Evolutionary conservation across 306 rosid genomes (phyloP).

Genomic region (Cotoneaster glaucophyllus): DNA sequence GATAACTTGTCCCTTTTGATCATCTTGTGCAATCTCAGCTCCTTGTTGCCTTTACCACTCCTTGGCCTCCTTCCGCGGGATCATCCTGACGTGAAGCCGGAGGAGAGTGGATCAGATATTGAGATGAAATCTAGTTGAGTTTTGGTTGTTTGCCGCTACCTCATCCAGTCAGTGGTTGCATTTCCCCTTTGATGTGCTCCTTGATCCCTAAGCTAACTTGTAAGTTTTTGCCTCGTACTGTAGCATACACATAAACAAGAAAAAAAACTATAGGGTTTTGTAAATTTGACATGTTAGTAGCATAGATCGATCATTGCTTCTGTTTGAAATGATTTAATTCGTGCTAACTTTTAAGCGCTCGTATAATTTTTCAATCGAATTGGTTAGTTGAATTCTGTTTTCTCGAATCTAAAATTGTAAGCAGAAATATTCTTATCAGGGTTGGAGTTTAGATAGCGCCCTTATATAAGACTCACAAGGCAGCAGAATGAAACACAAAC

Average conservation of each 20-base stretch:
- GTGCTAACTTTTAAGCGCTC: too few species aligned
- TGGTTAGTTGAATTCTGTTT: too few species aligned
- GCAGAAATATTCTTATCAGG: too few species aligned
- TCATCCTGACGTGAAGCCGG: slow-evolving; percentile 30
- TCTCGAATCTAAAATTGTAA: too few species aligned
- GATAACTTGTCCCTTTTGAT: slow-evolving; percentile 70
- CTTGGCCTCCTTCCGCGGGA: slow-evolving; percentile 85
- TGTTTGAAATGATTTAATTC: neutral
- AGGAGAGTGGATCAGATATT: slow-evolving; percentile 49
- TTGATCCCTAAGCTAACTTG: neutral
- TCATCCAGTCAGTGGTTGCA: neutral
- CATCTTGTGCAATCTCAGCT: slow-evolving; percentile 83
- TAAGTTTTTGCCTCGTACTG: neutral
- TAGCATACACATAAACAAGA: slow-evolving; percentile 13
- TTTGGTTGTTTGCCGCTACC: slow-evolving; percentile 12
- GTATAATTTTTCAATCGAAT: too few species aligned
- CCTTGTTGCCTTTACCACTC: slow-evolving; percentile 85
- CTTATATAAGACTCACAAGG: too few species aligned
- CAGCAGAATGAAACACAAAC: too few species aligned
- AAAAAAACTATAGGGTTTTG: slow-evolving; percentile 7
- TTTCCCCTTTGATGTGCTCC: neutral
- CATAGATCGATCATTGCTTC: neutral
- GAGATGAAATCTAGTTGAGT: slow-evolving; percentile 76
- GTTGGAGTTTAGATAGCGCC: too few species aligned
- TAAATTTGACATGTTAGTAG: slow-evolving; percentile 11